Evolutionary conservation across 1,139 yeast species (phyloP).

Genomic region (Hemisphaericaspora lyxosophila): DNA sequence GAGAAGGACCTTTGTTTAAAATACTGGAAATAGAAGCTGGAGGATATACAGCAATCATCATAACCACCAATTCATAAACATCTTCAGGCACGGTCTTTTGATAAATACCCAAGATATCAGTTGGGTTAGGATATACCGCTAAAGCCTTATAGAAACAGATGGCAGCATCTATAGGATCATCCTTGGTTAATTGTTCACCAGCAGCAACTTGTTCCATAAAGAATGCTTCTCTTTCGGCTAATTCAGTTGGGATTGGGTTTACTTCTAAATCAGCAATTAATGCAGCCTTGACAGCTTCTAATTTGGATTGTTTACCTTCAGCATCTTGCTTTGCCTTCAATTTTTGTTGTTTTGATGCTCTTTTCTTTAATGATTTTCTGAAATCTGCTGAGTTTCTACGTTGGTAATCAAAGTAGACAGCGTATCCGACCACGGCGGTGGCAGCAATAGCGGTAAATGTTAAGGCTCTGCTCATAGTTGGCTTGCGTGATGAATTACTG

Average conservation of each 20-base stretch:
- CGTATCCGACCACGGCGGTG: conserved; percentile 67
- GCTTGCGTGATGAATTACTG: no score
- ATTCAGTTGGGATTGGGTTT: conserved; percentile 75
- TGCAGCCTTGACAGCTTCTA: conserved; percentile 60
- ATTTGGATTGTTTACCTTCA: conserved; percentile 58
- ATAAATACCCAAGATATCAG: conserved; percentile 83
- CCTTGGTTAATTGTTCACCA: conserved; percentile 71
- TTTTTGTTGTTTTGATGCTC: conserved; percentile 59
- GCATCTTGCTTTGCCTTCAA: conserved; percentile 57
- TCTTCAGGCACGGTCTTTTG: conserved; percentile 84
- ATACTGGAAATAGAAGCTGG: conserved; percentile 78
- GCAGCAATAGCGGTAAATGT: conserved; percentile 54
- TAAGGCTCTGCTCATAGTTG: conserved; percentile 47
- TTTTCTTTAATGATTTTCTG: conserved; percentile 70
- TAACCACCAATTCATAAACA: conserved; percentile 76
- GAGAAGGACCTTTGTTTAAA: conserved; percentile 41
- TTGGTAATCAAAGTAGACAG: conserved; percentile 85
- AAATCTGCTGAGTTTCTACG: conserved; percentile 82
- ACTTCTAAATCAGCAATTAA: conserved; percentile 62
- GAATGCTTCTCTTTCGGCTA: conserved; percentile 67
- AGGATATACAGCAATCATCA: conserved; percentile 87
- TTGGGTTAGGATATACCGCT: conserved; percentile 91
- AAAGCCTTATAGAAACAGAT: conserved; percentile 92
- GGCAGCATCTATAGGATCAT: conserved; percentile 74
- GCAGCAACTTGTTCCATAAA: conserved; percentile 81